A percentile compares a stretch with the other conserved stretches of the same genome.
Conservation (phyloP, 805 yeast species). For the Peterozyma toletana region DNA sequence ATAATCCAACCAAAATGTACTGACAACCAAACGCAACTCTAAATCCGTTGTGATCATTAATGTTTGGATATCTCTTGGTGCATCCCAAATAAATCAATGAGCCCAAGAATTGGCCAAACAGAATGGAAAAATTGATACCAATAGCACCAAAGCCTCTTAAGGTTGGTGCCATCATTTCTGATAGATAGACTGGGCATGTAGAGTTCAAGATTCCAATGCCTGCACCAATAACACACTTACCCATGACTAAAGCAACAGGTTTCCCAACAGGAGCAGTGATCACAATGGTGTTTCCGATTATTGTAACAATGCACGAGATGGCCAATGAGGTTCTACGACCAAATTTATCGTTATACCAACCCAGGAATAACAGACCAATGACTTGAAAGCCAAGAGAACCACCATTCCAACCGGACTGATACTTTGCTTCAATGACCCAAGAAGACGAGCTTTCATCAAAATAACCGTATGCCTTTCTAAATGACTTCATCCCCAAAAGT, state of each 20-base stretch:
- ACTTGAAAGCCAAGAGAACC: neutral
- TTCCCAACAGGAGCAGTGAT: neutral
- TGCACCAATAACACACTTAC: neutral
- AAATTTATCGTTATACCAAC: neutral
- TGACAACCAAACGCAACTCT: no score
- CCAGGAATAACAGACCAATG: neutral
- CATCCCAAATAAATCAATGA: neutral
- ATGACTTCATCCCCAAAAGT: neutral
- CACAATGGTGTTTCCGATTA: neutral
- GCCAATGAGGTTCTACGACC: neutral
- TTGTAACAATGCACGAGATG: neutral
- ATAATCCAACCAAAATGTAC: neutral
- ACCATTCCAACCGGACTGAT: constrained; percentile 4
- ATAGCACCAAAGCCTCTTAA: constrained; percentile 3
- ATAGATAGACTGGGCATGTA: neutral
- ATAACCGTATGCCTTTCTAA: constrained; percentile 2
- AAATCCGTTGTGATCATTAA: no score
- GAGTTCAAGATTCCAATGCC: neutral
- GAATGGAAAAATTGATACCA: constrained; percentile 2
- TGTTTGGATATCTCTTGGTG: neutral
- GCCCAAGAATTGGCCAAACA: constrained; percentile 2
- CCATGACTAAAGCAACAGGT: no score
- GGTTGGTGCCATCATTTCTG: neutral
- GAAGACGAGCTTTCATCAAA: neutral
- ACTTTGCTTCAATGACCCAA: neutral